Base-by-base conservation (phyloP, 2,329 filamentous ascomycete genomes). In the Stylonectria norvegica region DNA sequence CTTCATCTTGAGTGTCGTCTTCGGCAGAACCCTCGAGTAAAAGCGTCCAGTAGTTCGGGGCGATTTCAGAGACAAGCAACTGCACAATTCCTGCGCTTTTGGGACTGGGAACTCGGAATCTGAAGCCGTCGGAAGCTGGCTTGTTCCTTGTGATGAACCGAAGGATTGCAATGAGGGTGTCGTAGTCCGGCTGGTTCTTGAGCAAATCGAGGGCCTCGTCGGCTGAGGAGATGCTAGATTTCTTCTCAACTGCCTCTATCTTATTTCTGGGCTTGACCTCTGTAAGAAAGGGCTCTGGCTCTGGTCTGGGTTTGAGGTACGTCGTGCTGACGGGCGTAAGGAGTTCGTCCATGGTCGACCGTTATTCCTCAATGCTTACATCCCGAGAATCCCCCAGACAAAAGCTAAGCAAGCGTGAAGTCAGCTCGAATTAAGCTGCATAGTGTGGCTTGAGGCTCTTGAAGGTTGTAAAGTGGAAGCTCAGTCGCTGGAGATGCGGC, bases 21-120 rank as follows among this genome's bases (percentile, higher is more conserved):
- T 48, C 23, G 3, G 52, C 43, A 19, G 59, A 60, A n/a, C 66
- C 67, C 42, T 77, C 73, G 25, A 70, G 65, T 12, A 91, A 58
- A 7, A 79, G 56, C 3, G 71, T 59, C 91, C 93, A 97, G 64
- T 91, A 95, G 58, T 90, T 86, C 2, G 87, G 86, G 6, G 89
- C 70, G 18, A 86, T 89, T 20, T 82, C 78, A 12, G 77, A 82
- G 43, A 94, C 80, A 23, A 98, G 67, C 3, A 79, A 68, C 57
- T 89, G 83, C 37, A 91, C 71, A 20, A 96, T 78, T 53, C 89
- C 86, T 15, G 88, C 81, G 41, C 81, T 78, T 45, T 79, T 68
- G 2, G 90, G 82, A 20, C 76, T 76, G 4, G 88, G 83, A 3
- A 43, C 38, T 8, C 55, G 55, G 8, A 65, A 42, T 12, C 43